These are phyloP conservation scores for Anthracocystis walkeri DNA, from an alignment of 1,284 basidiomycete species.

Conservation along the genomic window DNA sequence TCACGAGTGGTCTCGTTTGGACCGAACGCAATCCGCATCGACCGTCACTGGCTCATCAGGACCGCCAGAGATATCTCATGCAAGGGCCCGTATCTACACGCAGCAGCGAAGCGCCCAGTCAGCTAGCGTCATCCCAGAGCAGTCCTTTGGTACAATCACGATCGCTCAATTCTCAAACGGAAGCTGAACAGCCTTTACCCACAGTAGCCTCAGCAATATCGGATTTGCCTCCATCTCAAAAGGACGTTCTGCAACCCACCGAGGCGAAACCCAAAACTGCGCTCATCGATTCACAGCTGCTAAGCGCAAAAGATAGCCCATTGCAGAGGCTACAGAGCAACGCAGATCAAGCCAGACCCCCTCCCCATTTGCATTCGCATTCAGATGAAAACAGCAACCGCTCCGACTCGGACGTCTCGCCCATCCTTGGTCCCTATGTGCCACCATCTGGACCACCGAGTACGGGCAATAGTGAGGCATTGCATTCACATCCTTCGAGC, in stretches of 20 bases:
- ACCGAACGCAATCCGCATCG: slow-evolving; percentile 13
- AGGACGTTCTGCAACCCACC: background rate
- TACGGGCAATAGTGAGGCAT: slow-evolving; percentile 17
- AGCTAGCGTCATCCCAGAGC: slow-evolving; percentile 15
- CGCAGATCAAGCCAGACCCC: slow-evolving; percentile 11
- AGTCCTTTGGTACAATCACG: slow-evolving; percentile 9
- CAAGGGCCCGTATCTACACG: slow-evolving; percentile 30
- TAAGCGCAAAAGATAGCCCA: slow-evolving; percentile 35
- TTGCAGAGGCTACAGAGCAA: slow-evolving; percentile 40
- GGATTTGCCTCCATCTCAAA: slow-evolving; percentile 9
- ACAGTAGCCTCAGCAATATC: background rate
- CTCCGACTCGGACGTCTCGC: slow-evolving; percentile 37
- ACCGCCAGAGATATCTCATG: slow-evolving; percentile 34
- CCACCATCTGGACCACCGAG: slow-evolving; percentile 21
- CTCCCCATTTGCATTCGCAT: slow-evolving; percentile 15
- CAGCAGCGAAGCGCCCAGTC: slow-evolving; percentile 28
- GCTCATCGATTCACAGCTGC: slow-evolving; percentile 19
- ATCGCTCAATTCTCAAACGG: background rate
- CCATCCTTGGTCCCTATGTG: slow-evolving; percentile 45
- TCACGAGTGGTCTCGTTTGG: slow-evolving; percentile 53
- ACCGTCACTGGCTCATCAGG: slow-evolving; percentile 18
- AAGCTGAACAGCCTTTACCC: background rate
- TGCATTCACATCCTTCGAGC: slow-evolving; percentile 13
- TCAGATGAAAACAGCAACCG: slow-evolving; percentile 29
- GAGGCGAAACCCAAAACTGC: background rate